Percentiles rank a stretch among this genome's conserved stretches.
Evolutionary conservation across 768 basidiomycete species (phyloP).

Genomic region (Epithele typhae): DNA sequence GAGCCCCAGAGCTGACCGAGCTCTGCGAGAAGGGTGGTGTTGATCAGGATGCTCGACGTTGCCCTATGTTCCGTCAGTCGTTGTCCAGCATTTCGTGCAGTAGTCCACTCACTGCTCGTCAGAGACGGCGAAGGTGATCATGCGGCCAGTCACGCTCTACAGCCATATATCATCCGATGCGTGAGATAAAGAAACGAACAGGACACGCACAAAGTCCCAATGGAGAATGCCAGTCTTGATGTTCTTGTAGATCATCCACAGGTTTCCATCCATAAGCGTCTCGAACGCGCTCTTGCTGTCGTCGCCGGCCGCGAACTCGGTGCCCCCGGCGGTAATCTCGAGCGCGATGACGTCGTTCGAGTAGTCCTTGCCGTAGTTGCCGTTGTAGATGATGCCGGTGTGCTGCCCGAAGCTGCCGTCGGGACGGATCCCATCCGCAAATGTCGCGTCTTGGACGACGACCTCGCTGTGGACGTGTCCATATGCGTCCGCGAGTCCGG

Average conservation of each 20-base stretch:
- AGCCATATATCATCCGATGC: background rate
- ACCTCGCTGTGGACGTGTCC: constrained; percentile 48
- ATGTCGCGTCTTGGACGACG: constrained; percentile 40
- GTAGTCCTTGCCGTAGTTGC: constrained; percentile 62
- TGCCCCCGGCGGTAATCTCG: constrained; percentile 60
- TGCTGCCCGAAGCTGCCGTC: constrained; percentile 50
- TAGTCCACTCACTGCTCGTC: constrained; percentile 45
- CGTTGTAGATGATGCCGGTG: constrained; percentile 45
- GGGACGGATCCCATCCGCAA: constrained; percentile 55
- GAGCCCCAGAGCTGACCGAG: constrained; percentile 55
- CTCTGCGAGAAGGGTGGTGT: constrained; percentile 45
- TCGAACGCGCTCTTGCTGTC: constrained; percentile 44
- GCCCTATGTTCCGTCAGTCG: constrained; percentile 50
- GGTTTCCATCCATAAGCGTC: constrained; percentile 51
- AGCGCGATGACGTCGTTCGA: constrained; percentile 59
- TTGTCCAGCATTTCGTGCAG: too few species aligned
- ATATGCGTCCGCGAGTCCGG: constrained; percentile 26
- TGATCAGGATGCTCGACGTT: constrained; percentile 50
- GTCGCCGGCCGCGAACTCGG: constrained; percentile 49
- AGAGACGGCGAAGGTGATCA: constrained; percentile 61
- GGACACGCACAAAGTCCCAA: constrained; percentile 64
- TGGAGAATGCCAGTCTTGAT: constrained; percentile 50
- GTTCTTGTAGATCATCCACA: constrained; percentile 72
- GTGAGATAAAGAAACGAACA: background rate
- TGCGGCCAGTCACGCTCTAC: constrained; percentile 62